phyloP scores from a whole-genome alignment of 768 basidiomycete species.

The Boletus huronensis region DNA sequence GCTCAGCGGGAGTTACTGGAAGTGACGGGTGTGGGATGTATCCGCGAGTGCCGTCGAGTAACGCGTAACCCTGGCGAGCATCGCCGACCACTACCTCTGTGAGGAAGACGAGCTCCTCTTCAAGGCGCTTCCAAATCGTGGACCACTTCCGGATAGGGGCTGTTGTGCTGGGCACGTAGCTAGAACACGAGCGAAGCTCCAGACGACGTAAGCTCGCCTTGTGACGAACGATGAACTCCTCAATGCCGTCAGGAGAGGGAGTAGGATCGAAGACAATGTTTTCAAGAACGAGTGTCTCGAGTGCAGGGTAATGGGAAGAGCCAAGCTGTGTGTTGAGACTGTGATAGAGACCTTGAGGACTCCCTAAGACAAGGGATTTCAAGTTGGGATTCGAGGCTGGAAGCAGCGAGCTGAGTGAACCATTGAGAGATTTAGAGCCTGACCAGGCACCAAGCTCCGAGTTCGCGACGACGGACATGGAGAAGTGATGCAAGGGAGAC shows the following conservation, averaged over 20 bases:
- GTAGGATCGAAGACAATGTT: conserved; percentile 29
- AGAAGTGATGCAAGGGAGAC: conserved; percentile 29
- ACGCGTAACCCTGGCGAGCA: conserved; percentile 19
- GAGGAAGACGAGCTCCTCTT: conserved; percentile 22
- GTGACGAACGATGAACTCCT: conserved; percentile 32
- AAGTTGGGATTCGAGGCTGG: conserved; percentile 19
- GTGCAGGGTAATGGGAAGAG: conserved; percentile 23
- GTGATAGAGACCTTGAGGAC: conserved; percentile 30
- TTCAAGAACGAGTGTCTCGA: conserved; percentile 27
- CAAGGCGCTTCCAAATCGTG: conserved; percentile 25
- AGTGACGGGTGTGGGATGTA: conserved; percentile 21
- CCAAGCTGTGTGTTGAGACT: conserved; percentile 23
- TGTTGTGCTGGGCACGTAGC: conserved; percentile 18
- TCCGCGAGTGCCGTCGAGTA: conserved; percentile 21
- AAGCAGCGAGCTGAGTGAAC: conserved; percentile 25
- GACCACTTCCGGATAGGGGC: conserved; percentile 26
- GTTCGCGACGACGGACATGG: conserved; percentile 31
- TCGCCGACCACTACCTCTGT: conserved; percentile 20
- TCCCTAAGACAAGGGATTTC: conserved; percentile 24
- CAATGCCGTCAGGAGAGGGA: conserved; percentile 20
- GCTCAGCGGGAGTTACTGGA: neutral
- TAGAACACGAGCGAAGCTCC: conserved; percentile 26
- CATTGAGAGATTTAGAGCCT: conserved; percentile 29
- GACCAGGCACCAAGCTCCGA: conserved; percentile 30
- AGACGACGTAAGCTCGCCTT: conserved; percentile 23